Conservation (phyloP, 1,284 basidiomycete genomes). For the Psilocybe mexicana region DNA sequence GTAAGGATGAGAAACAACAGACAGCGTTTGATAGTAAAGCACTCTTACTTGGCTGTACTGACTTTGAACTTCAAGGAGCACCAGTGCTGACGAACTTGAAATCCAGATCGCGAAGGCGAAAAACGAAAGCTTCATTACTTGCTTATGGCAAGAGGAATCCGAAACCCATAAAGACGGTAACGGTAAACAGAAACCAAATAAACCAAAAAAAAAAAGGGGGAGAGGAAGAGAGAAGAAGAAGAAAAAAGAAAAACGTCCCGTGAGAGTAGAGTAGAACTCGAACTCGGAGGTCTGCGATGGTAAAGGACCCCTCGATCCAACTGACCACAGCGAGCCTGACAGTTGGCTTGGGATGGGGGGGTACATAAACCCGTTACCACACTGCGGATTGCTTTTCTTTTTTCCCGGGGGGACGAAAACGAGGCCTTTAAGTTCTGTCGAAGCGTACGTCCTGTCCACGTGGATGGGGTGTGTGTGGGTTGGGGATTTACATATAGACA, state of each 20-base stretch:
- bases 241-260: neutral
- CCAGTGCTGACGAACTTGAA: neutral
- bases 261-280: constrained; percentile 10
- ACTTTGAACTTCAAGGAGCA: too few relatives aligned
- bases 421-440: constrained; percentile 5
- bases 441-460: neutral
- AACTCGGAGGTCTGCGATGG: neutral
- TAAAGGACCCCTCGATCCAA: neutral
- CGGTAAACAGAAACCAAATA: too few relatives aligned
- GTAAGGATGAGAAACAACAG: neutral
- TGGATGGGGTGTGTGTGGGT: neutral
- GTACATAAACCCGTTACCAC: neutral
- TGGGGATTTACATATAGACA: neutral
- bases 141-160: constrained; percentile 12
- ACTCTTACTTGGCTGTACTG: too few relatives aligned
- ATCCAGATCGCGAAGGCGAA: neutral
- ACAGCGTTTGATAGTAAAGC: neutral
- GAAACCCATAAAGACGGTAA: constrained; percentile 1
- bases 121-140: neutral
- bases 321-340: too few relatives aligned
- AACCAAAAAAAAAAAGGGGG: too few relatives aligned
- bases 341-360: too few relatives aligned
- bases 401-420: constrained; percentile 7
- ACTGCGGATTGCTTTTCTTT: too few relatives aligned
- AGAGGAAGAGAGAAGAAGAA: too few relatives aligned